Conservation (phyloP, 257 asterid species). For the Dorcoceras hygrometricum region DNA sequence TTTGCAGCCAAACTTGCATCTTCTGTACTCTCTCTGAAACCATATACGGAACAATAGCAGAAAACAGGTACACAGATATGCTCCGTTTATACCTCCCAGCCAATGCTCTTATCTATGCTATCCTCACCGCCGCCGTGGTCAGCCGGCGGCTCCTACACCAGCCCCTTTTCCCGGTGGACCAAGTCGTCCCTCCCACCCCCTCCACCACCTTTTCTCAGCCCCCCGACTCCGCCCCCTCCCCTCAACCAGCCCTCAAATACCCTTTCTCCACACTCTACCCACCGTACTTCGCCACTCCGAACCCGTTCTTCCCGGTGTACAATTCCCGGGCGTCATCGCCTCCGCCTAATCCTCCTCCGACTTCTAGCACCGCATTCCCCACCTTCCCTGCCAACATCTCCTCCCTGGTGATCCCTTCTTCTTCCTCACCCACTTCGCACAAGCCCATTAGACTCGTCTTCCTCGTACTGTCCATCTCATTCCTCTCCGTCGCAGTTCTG, state of each 20-base stretch:
- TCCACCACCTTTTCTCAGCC: conserved; percentile 39
- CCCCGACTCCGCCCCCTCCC: conserved; percentile 40
- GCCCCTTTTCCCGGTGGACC: conserved; percentile 46
- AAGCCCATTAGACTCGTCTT: conserved; percentile 57
- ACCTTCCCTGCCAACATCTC: conserved; percentile 88
- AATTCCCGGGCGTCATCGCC: conserved; percentile 60
- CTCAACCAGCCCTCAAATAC: conserved; percentile 50
- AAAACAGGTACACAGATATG: conserved; percentile 13
- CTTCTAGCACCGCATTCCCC: conserved; percentile 32
- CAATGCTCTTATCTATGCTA: background rate
- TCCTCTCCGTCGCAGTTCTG: conserved; percentile 39
- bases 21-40: background rate
- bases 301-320: conserved; percentile 59
- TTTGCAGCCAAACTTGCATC: too few species aligned
- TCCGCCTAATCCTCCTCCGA: conserved; percentile 36
- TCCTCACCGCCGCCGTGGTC: conserved; percentile 24
- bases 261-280: conserved; percentile 61
- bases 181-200: conserved; percentile 33
- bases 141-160: conserved; percentile 73
- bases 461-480: conserved; percentile 44
- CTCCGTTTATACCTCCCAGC: conserved; percentile 17
- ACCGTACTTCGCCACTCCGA: conserved; percentile 28
- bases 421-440: conserved; percentile 45
- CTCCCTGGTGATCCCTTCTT: conserved; percentile 71
- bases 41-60: background rate